phyloP scores from a whole-genome alignment of 495 filamentous ascomycete species.

The Amniculicola lignicola region DNA sequence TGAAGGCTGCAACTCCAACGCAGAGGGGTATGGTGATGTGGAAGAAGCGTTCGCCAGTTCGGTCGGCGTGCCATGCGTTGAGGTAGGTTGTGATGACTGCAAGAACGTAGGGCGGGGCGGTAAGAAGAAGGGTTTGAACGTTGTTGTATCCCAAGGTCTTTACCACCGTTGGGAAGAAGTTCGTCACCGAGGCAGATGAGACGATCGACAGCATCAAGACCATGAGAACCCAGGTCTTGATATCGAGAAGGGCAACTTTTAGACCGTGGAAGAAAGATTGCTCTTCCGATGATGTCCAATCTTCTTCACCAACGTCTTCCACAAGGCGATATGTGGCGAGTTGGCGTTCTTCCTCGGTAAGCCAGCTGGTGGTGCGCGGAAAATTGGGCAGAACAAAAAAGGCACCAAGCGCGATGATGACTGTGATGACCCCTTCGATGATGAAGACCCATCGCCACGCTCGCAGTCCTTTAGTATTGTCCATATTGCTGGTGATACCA shows the following conservation, averaged over 20 bases:
- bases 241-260: constrained; percentile 67
- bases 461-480: constrained; percentile 42
- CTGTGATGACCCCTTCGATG: constrained; percentile 65
- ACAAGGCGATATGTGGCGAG: constrained; percentile 68
- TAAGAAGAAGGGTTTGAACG: constrained; percentile 71
- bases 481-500: constrained; percentile 40
- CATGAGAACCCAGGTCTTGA: constrained; percentile 69
- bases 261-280: constrained; percentile 60
- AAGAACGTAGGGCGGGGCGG: constrained; percentile 59
- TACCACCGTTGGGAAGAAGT: constrained; percentile 87
- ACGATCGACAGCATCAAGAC: constrained; percentile 70
- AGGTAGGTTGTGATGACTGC: constrained; percentile 65
- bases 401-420: constrained; percentile 51
- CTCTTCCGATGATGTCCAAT: constrained; percentile 54
- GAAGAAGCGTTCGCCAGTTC: constrained; percentile 73
- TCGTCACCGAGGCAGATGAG: constrained; percentile 70
- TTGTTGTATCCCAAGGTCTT: constrained; percentile 65
- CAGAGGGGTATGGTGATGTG: constrained; percentile 68
- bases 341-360: constrained; percentile 64
- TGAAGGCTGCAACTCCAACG: constrained; percentile 68
- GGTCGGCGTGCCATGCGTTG: constrained; percentile 78
- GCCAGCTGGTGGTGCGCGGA: constrained; percentile 71
- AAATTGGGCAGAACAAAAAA: constrained; percentile 73
- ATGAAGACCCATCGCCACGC: constrained; percentile 65
- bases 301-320: constrained; percentile 76